A percentile compares a stretch with the other conserved stretches of the same genome.
These are phyloP conservation scores for Blastomyces emzantsi DNA, from an alignment of 2,329 filamentous ascomycete species.

Conservation along the genomic window DNA sequence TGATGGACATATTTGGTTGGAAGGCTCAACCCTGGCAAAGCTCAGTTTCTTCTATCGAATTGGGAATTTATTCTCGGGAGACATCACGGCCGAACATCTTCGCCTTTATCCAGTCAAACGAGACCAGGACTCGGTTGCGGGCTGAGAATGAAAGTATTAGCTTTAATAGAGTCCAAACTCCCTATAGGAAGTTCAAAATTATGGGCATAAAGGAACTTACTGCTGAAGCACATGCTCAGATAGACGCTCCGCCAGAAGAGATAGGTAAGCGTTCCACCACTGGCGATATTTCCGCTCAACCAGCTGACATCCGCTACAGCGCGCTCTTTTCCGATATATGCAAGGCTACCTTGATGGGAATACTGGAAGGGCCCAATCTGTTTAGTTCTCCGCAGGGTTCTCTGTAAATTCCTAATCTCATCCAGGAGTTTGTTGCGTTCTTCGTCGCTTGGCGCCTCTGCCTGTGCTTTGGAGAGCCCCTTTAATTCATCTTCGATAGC, in stretches of 20 bases:
- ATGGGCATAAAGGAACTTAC: conserved; percentile 46
- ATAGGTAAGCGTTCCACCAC: conserved; percentile 88
- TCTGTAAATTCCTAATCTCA: conserved; percentile 80
- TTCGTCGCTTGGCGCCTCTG: conserved; percentile 57
- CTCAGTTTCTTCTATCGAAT: neutral
- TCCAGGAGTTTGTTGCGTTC: conserved; percentile 51
- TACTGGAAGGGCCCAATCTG: conserved; percentile 97
- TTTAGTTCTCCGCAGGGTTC: conserved; percentile 78
- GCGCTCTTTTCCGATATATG: conserved; percentile 97
- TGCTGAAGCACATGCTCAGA: conserved; percentile 99
- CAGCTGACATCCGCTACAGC: conserved; percentile 95
- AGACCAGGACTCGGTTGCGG: conserved; percentile 86
- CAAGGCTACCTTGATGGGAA: conserved; percentile 91
- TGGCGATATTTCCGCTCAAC: conserved; percentile 94
- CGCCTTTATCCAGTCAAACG: conserved; percentile 94
- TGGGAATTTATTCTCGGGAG: conserved; percentile 35
- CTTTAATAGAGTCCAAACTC: conserved; percentile 1
- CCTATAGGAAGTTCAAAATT: neutral
- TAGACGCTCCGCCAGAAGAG: conserved; percentile 98
- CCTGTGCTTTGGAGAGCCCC: conserved; percentile 55
- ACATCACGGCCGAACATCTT: conserved; percentile 95
- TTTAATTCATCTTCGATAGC: conserved; percentile 67
- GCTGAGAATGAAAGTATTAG: conserved; percentile 41
- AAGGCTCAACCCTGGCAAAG: neutral
- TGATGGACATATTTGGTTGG: neutral